Conservation (phyloP, 1,139 yeast species). For the Zygoascus hellenicus region DNA sequence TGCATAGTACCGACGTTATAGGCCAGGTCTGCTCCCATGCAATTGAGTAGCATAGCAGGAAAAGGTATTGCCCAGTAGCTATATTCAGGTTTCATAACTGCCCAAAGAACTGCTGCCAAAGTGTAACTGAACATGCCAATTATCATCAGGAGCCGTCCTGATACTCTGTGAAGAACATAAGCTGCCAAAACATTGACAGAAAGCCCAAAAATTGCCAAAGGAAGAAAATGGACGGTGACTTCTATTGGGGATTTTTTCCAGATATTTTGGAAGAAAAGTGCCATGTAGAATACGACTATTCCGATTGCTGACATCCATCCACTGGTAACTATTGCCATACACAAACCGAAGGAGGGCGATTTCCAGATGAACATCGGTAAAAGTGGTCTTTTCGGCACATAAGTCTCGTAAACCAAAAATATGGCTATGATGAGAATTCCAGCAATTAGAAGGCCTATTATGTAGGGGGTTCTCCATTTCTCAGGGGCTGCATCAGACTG, state of each 20-base stretch:
- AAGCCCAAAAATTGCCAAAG: conserved; percentile 37
- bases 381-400: conserved; percentile 38
- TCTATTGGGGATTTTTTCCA: conserved; percentile 35
- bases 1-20: conserved; percentile 42
- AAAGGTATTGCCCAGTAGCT: conserved; percentile 42
- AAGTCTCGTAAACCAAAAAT: conserved; percentile 38
- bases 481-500: conserved; percentile 37
- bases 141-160: conserved; percentile 36
- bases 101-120: conserved; percentile 38
- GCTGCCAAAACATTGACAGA: conserved; percentile 41
- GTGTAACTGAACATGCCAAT: conserved; percentile 35
- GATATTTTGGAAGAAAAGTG: conserved; percentile 40
- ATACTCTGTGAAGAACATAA: conserved; percentile 38
- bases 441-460: conserved; percentile 39
- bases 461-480: conserved; percentile 45
- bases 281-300: conserved; percentile 35
- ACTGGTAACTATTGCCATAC: conserved; percentile 35
- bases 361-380: conserved; percentile 42
- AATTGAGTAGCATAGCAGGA: conserved; percentile 37
- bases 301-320: conserved; percentile 41
- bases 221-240: conserved; percentile 39
- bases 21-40: conserved; percentile 43
- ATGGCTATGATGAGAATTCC: conserved; percentile 35
- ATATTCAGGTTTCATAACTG: conserved; percentile 32
- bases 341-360: conserved; percentile 35